phyloP scores from a whole-genome alignment of 805 yeast species.

The Candida succiphila region DNA sequence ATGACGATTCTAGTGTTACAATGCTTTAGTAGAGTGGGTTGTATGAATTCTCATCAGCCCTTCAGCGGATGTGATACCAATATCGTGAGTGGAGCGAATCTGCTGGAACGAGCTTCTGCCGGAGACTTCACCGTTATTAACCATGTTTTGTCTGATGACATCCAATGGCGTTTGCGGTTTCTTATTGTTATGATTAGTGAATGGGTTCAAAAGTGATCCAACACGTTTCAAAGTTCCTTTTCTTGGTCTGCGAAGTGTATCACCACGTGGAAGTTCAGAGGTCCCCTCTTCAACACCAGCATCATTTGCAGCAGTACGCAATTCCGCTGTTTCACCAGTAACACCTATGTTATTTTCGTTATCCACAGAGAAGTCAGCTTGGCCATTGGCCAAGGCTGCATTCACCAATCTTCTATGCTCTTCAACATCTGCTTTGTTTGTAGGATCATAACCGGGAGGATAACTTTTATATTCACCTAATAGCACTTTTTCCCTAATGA shows the following conservation, averaged over 20 bases:
- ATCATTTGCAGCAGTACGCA: background rate
- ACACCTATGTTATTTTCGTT: slow-evolving; percentile 3
- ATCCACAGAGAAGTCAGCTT: slow-evolving; percentile 2
- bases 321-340: slow-evolving; percentile 2
- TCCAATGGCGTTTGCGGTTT: slow-evolving; percentile 7
- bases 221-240: slow-evolving; percentile 9
- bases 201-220: slow-evolving; percentile 1
- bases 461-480: slow-evolving; percentile 41
- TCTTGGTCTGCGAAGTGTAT: slow-evolving; percentile 4
- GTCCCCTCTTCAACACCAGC: background rate
- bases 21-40: slow-evolving; percentile 2
- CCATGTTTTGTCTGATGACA: slow-evolving; percentile 11
- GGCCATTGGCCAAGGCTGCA: no score
- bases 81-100: slow-evolving; percentile 15
- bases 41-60: slow-evolving; percentile 15
- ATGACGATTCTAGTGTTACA: no score
- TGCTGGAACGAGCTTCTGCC: slow-evolving; percentile 13
- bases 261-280: background rate
- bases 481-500: slow-evolving; percentile 51
- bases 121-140: slow-evolving; percentile 13
- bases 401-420: slow-evolving; percentile 5
- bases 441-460: slow-evolving; percentile 44
- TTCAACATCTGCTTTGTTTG: slow-evolving; percentile 25
- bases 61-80: slow-evolving; percentile 14
- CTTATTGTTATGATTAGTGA: slow-evolving; percentile 1